These are phyloP conservation scores for Rhododendron ovatum DNA, from an alignment of 148 eudicot genomes.

Conservation along the genomic window DNA sequence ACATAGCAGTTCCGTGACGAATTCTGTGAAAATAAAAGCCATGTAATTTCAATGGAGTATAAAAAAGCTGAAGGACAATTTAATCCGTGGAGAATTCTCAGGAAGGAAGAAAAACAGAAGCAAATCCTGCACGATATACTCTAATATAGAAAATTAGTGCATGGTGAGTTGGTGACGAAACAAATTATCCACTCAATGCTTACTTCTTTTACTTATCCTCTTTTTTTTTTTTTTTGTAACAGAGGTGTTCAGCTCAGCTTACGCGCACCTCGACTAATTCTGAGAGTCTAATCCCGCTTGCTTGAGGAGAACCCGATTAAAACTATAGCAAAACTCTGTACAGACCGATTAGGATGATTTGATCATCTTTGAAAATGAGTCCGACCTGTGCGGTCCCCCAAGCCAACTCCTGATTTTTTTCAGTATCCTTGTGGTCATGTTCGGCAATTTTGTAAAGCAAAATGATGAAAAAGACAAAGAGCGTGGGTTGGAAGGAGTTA, in stretches of 20 bases:
- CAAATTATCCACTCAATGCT: neutral
- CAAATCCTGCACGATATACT: neutral
- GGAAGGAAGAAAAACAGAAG: neutral
- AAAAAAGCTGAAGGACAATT: neutral
- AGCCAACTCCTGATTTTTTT: too few relatives aligned
- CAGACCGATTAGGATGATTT: neutral
- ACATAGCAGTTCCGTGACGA: neutral
- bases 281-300: neutral
- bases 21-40: neutral
- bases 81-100: neutral
- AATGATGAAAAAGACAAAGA: neutral
- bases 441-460: too few relatives aligned
- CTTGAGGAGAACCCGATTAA: neutral
- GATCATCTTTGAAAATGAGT: too few relatives aligned
- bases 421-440: too few relatives aligned
- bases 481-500: neutral
- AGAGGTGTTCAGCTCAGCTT: neutral
- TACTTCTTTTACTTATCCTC: neutral
- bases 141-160: too few relatives aligned
- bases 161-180: neutral
- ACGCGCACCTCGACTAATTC: neutral
- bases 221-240: neutral
- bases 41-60: neutral
- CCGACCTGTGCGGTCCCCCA: too few relatives aligned
- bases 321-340: too few relatives aligned